Evolutionary conservation across 768 basidiomycete species (phyloP).

Genomic region (Dictyophora rubrovolvata): DNA sequence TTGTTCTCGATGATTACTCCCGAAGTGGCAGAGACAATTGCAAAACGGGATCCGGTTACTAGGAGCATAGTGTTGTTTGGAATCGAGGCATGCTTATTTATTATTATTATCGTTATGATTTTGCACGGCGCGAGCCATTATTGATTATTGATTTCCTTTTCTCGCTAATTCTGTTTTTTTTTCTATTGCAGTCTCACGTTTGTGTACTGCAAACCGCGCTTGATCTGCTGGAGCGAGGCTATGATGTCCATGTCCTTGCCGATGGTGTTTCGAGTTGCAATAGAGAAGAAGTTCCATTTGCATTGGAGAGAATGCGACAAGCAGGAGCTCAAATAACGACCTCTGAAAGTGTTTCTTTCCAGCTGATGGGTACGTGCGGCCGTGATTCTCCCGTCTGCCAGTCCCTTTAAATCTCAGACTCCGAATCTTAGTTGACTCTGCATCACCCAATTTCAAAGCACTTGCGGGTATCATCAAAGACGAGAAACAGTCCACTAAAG

Average conservation of each 20-base stretch:
- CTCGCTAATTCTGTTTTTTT: background rate
- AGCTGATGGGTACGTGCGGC: slow-evolving; percentile 47
- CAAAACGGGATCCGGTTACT: slow-evolving; percentile 28
- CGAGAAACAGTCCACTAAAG: slow-evolving; percentile 53
- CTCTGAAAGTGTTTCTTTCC: slow-evolving; percentile 73
- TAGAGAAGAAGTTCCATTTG: slow-evolving; percentile 67
- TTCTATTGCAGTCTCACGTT: slow-evolving; percentile 60
- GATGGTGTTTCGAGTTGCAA: slow-evolving; percentile 83
- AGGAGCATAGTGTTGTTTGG: slow-evolving; percentile 70
- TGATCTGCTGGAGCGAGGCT: slow-evolving; percentile 43
- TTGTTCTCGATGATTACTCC: slow-evolving; percentile 80
- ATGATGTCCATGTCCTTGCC: slow-evolving; percentile 59
- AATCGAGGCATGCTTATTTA: slow-evolving; percentile 56
- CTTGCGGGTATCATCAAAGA: slow-evolving; percentile 70
- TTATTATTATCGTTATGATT: background rate
- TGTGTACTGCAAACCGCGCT: slow-evolving; percentile 81
- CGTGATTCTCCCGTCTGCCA: background rate
- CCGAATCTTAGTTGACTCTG: slow-evolving; percentile 51
- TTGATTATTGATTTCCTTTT: background rate
- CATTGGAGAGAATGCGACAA: slow-evolving; percentile 56
- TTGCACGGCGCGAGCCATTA: background rate
- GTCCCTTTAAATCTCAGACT: slow-evolving; percentile 5
- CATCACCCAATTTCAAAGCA: slow-evolving; percentile 54
- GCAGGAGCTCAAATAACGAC: slow-evolving; percentile 72
- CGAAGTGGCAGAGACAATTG: slow-evolving; percentile 46